phyloP scores from a whole-genome alignment of 2,329 filamentous ascomycete species.

The Furcasterigmium sp. region DNA sequence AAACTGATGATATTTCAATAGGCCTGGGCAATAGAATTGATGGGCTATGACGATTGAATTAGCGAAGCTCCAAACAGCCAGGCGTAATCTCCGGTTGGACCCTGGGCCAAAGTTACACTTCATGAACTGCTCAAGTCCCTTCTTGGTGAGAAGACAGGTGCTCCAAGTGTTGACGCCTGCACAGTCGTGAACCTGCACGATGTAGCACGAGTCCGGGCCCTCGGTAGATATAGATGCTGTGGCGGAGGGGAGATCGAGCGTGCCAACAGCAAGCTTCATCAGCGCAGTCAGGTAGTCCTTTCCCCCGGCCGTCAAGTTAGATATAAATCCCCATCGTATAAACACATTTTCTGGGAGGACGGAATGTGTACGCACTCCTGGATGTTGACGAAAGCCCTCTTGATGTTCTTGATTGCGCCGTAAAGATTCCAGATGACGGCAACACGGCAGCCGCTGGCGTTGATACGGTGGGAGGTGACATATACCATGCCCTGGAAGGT shows the following conservation, averaged over 20 bases:
- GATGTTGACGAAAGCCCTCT: slow-evolving; percentile 77
- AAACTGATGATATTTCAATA: background rate
- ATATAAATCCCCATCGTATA: no score
- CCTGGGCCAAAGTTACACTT: background rate
- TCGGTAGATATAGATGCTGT: slow-evolving; percentile 67
- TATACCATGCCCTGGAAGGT: slow-evolving; percentile 80
- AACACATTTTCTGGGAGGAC: no score
- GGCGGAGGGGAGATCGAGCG: slow-evolving; percentile 65
- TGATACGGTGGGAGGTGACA: slow-evolving; percentile 63
- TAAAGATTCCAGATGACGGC: slow-evolving; percentile 93
- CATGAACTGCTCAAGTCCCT: background rate
- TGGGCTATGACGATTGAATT: background rate
- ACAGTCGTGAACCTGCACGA: slow-evolving; percentile 93
- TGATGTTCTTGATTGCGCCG: slow-evolving; percentile 75
- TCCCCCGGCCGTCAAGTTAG: no score
- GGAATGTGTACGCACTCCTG: slow-evolving; percentile 57
- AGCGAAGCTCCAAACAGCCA: background rate
- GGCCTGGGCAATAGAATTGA: background rate
- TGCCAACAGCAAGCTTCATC: slow-evolving; percentile 79
- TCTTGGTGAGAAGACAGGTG: slow-evolving; percentile 69
- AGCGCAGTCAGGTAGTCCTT: slow-evolving; percentile 44
- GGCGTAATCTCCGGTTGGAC: no score
- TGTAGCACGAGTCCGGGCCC: slow-evolving; percentile 78
- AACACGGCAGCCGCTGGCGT: slow-evolving; percentile 48
- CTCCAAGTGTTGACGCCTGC: slow-evolving; percentile 81